Conservation (phyloP, 2,329 filamentous ascomycete species). For the Kalaharituber pfeilii region DNA sequence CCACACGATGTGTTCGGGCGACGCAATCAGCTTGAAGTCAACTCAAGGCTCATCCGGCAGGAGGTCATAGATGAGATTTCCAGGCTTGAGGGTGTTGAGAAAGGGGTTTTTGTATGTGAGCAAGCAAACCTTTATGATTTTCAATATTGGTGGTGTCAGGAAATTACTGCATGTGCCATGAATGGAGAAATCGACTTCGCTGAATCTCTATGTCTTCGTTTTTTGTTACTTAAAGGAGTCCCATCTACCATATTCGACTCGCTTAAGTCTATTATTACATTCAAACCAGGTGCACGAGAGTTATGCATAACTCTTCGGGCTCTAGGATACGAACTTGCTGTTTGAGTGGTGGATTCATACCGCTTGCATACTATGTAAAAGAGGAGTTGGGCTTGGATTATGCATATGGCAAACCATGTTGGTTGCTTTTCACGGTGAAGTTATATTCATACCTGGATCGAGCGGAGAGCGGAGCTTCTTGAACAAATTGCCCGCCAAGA, state of each 20-base stretch:
- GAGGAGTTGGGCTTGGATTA: slow-evolving; percentile 67
- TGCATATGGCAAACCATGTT: slow-evolving; percentile 71
- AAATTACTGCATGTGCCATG: slow-evolving; percentile 89
- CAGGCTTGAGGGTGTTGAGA: slow-evolving; percentile 62
- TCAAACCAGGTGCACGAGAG: slow-evolving; percentile 63
- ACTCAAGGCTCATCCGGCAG: slow-evolving; percentile 89
- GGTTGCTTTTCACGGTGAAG: slow-evolving; percentile 14
- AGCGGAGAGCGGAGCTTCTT: slow-evolving; percentile 58
- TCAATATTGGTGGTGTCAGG: slow-evolving; percentile 25
- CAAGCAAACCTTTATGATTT: no score
- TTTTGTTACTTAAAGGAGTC: slow-evolving; percentile 64
- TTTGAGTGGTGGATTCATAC: slow-evolving; percentile 86
- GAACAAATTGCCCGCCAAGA: slow-evolving; percentile 53
- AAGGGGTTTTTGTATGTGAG: slow-evolving; percentile 47
- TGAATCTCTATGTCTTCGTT: slow-evolving; percentile 61
- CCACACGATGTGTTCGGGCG: slow-evolving; percentile 54
- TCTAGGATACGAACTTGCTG: slow-evolving; percentile 72
- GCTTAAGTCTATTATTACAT: slow-evolving; percentile 55
- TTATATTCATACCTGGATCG: slow-evolving; percentile 19
- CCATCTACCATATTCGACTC: slow-evolving; percentile 61
- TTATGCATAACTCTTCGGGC: slow-evolving; percentile 57
- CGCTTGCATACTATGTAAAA: slow-evolving; percentile 78
- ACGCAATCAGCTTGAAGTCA: slow-evolving; percentile 72
- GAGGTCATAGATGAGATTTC: slow-evolving; percentile 96
- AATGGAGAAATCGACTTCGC: slow-evolving; percentile 89